Base-by-base conservation (phyloP, 2,329 filamentous ascomycete genomes). In the Aspergillus amoenus region DNA sequence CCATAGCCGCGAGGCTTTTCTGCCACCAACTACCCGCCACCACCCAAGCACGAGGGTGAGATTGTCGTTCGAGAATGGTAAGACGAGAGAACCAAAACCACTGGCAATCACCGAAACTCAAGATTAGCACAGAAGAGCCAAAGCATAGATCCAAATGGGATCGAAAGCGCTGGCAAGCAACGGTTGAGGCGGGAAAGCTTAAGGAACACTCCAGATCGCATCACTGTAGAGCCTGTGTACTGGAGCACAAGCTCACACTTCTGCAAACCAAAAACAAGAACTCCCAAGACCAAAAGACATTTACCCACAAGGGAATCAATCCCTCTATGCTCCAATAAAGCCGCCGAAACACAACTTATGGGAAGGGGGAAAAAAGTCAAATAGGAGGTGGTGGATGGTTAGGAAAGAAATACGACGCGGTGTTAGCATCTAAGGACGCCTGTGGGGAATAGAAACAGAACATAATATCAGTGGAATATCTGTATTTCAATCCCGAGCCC, bases 401-500 rank as follows among this genome's bases (percentile, higher is more conserved):
- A 30, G 27, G 8, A 11, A 30, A 30, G 34, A 46, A n/a, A 55
- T 43, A 55, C 43, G 48, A 43, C 30, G 41, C 49, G 47, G 24
- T 34, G 55, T 30, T 30, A 30, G 48, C 43, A 42, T 41, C 43
- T 52, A 52, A 45, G 48, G 47, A 48, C 37, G 47, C 40, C 41
- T 11, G 45, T 56, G 24, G 39, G 37, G 27, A 44, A 50, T 51
- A 17, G 48, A 24, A 34, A 39, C 18, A 51, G 47, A 48, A 37
- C 34, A 47, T 48, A 11, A 11, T 30, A 30, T 30, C 43, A 48
- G 51, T 42, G 51, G 44, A 22, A 47, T 42, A 56, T 52, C 40
- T 52, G 54, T 34, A 47, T 47, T 56, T 47, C 43, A 37, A 30
- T 22, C 45, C n/a, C 37, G 27, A 50, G 41, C 55, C 18, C 42